These are phyloP conservation scores for Pharnaceum exiguum DNA, from an alignment of 148 eudicot genomes.

Conservation along the genomic window DNA sequence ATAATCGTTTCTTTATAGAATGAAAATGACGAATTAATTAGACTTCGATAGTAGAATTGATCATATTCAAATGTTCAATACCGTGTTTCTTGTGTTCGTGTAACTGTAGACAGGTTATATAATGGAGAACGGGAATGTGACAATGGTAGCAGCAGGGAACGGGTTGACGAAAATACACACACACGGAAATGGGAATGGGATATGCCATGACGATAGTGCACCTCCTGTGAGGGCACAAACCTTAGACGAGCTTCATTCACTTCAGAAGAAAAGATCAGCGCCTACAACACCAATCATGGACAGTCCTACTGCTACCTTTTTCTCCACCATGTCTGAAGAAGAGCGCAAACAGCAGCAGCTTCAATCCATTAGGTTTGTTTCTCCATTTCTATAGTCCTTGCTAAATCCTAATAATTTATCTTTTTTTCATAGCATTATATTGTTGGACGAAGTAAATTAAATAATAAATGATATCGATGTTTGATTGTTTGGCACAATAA, in stretches of 20 bases:
- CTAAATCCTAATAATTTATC: not conserved
- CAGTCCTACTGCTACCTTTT: slow-evolving; percentile 1
- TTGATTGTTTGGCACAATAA: too few relatives aligned
- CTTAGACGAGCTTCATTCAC: slow-evolving; percentile 74
- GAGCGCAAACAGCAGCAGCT: slow-evolving; percentile 69
- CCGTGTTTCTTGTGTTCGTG: too few relatives aligned
- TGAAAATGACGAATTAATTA: too few relatives aligned
- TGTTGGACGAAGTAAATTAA: too few relatives aligned
- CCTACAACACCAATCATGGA: slow-evolving; percentile 59
- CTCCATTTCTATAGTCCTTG: not conserved
- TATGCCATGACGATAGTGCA: slow-evolving; percentile 70
- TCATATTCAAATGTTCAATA: slow-evolving; percentile 15
- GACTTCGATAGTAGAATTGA: not conserved
- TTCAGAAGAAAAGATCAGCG: slow-evolving; percentile 72
- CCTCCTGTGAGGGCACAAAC: slow-evolving; percentile 72
- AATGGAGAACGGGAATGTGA: slow-evolving; percentile 8
- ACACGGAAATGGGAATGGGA: slow-evolving; percentile 18
- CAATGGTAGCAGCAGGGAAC: slow-evolving; percentile 11
- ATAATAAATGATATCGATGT: too few relatives aligned
- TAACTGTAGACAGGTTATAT: too few relatives aligned
- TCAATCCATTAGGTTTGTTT: slow-evolving; percentile 72
- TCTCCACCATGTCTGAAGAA: slow-evolving; percentile 41
- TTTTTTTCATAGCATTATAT: too few relatives aligned
- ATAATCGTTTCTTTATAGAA: too few relatives aligned
- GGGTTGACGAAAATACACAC: slow-evolving; percentile 45